Evolutionary conservation across 495 filamentous ascomycete species (phyloP), one percentile per base, ranked within the genome.

Genomic region (Xylaria venustula): DNA sequence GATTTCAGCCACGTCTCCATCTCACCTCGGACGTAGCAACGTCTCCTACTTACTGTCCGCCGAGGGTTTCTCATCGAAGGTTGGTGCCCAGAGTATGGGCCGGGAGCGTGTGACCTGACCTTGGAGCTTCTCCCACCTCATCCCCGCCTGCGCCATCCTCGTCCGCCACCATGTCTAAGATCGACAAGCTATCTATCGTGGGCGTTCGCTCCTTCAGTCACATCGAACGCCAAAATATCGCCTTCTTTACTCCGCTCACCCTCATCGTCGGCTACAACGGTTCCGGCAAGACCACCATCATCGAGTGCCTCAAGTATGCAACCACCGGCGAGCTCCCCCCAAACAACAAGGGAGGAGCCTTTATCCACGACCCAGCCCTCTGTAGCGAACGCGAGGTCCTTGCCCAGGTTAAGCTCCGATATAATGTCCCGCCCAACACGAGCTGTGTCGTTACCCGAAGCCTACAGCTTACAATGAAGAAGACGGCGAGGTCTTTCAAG

Each of bases 201-300:
- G 93, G 94, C 69, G 83, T 98, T 65, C 92, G 94, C 61, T 97
- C 93, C 54, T 98, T 98, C 74, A 90, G 90, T 75, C 89, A 90
- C 67, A 80, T 77, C 23, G 77, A 81, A 52, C 85, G 80, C 55
- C 87, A 97, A 77, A 88, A 83, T n/a, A 97, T 98, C 25, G 82
- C 89, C 56, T 97, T 98, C 72, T 81, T 92, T 54, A 88, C 90
- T 7, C 94, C 94, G 15, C 80, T 98, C 32, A 98, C 94, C 7
- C 81, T 98, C 52, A 98, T 98, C 63, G 94, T 98, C 54, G 94
- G 94, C 44, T 90, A 90, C 67, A 98, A 98, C 80, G 94, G 94
- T 57, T 97, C 93, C 8, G 94, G 95, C 44, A 98, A 98, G 77
- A 98, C 94, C 84, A 98, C 95, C 46, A 96, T 98, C 72, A 98